These are phyloP conservation scores for Pseudopithomyces maydicus DNA, from an alignment of 2,329 filamentous ascomycete species.

Conservation along the genomic window DNA sequence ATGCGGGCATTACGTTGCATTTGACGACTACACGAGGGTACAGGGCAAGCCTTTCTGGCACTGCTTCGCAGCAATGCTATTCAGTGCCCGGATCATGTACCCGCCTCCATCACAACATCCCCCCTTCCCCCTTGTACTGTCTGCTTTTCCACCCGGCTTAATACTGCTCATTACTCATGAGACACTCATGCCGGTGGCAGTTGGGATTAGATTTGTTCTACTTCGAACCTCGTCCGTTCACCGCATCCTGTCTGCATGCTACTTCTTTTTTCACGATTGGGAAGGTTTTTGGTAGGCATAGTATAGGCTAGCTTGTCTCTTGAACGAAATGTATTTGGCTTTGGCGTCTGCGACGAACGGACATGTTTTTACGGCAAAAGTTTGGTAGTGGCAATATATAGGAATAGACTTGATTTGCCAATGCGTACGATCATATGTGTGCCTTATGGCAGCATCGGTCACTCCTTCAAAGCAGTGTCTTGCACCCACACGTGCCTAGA, in stretches of 20 bases:
- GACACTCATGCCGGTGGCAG: background rate
- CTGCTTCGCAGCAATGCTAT: background rate
- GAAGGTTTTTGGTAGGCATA: slow-evolving; percentile 3
- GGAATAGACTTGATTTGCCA: slow-evolving; percentile 1
- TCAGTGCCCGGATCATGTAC: slow-evolving; percentile 11
- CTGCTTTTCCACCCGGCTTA: background rate
- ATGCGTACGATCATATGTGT: background rate
- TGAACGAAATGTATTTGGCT: slow-evolving; percentile 2
- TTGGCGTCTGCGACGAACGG: background rate
- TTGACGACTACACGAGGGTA: slow-evolving; percentile 22
- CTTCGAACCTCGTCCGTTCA: background rate
- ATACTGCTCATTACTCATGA: background rate
- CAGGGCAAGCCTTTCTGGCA: slow-evolving; percentile 16
- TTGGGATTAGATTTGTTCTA: background rate
- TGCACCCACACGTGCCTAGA: too few relatives aligned
- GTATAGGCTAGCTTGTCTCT: slow-evolving; percentile 2
- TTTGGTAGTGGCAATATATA: background rate
- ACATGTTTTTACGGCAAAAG: background rate
- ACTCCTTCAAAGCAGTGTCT: background rate
- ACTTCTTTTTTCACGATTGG: background rate
- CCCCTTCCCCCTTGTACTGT: background rate
- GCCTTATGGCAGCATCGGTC: background rate
- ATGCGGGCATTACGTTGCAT: slow-evolving; percentile 36
- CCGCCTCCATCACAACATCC: slow-evolving; percentile 15
- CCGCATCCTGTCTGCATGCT: slow-evolving; percentile 1